phyloP scores from a whole-genome alignment of 2,329 filamentous ascomycete species.

The Clonostachys byssicola region DNA sequence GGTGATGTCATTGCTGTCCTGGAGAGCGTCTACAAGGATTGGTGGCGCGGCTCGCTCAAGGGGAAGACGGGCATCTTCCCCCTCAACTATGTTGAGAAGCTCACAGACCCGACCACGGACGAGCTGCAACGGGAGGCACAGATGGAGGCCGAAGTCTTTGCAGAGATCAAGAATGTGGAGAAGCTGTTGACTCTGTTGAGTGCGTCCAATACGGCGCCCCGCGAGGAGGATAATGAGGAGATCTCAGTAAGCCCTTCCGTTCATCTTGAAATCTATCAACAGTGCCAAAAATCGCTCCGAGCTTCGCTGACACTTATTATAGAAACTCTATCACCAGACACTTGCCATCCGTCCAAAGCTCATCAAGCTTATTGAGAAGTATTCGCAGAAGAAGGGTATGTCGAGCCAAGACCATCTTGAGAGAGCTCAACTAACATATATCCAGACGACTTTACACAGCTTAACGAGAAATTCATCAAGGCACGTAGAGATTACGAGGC shows the following conservation, averaged over 20 bases:
- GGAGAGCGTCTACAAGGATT: conserved; percentile 98
- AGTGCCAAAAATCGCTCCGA: neutral
- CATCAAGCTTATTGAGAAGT: conserved; percentile 97
- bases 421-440: neutral
- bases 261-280: neutral
- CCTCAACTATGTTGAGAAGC: conserved; percentile 96
- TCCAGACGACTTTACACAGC: conserved; percentile 91
- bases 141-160: conserved; percentile 75
- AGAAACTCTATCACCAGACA: conserved; percentile 87
- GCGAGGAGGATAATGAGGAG: conserved; percentile 93
- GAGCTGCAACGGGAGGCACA: conserved; percentile 93
- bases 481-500: conserved; percentile 94
- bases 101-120: conserved; percentile 89
- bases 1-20: conserved; percentile 96
- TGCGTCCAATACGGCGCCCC: conserved; percentile 73
- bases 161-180: conserved; percentile 61
- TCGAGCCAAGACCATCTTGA: neutral
- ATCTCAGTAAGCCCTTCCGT: conserved; percentile 61
- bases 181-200: conserved; percentile 84
- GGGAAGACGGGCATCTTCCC: conserved; percentile 98
- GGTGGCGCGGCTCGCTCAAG: conserved; percentile 95
- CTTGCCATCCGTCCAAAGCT: conserved; percentile 92
- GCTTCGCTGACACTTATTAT: conserved; percentile 19
- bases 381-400: conserved; percentile 96
- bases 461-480: conserved; percentile 99